phyloP scores from a whole-genome alignment of 345 rosid species.

The Melastoma malabathricum region DNA sequence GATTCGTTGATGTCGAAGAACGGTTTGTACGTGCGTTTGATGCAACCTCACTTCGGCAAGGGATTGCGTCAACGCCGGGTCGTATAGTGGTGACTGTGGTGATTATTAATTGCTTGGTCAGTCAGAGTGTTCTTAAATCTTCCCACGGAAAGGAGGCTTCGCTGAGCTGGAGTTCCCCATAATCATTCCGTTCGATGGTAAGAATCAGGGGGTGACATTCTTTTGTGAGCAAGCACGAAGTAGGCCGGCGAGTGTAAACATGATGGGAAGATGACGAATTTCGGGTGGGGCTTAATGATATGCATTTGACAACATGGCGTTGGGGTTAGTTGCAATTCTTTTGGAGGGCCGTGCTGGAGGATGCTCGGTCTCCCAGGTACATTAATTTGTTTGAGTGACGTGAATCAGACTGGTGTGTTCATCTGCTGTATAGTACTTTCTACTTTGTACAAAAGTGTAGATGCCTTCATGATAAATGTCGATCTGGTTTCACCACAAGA shows the following conservation, averaged over 20 bases:
- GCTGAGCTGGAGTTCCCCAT: not conserved
- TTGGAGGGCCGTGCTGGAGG: conserved; percentile 27
- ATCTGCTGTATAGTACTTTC: too few species aligned
- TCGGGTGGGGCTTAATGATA: conserved; percentile 14
- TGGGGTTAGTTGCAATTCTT: conserved; percentile 49
- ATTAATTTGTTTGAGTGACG: conserved; percentile 17
- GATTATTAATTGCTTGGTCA: conserved; percentile 6
- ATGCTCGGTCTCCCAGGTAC: conserved; percentile 30
- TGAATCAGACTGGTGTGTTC: too few species aligned
- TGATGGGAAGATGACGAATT: conserved; percentile 19
- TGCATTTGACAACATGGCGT: conserved; percentile 8
- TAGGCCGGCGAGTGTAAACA: conserved; percentile 6
- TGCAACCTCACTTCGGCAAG: conserved; percentile 96
- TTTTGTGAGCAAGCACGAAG: not conserved
- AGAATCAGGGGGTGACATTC: conserved; percentile 8
- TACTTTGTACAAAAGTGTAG: too few species aligned
- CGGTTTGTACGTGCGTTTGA: conserved; percentile 84
- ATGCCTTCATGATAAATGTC: too few species aligned
- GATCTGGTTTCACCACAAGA: too few species aligned
- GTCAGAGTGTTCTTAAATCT: conserved; percentile 10
- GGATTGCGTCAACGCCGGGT: conserved; percentile 88
- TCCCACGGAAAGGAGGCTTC: conserved; percentile 8
- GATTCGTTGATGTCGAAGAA: conserved; percentile 72
- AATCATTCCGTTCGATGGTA: too few species aligned
- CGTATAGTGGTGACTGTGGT: conserved; percentile 22